A percentile compares a stretch with the other conserved stretches of the same genome.
phyloP scores from a whole-genome alignment of 1,284 basidiomycete genomes.

The Vanrija humicola region DNA sequence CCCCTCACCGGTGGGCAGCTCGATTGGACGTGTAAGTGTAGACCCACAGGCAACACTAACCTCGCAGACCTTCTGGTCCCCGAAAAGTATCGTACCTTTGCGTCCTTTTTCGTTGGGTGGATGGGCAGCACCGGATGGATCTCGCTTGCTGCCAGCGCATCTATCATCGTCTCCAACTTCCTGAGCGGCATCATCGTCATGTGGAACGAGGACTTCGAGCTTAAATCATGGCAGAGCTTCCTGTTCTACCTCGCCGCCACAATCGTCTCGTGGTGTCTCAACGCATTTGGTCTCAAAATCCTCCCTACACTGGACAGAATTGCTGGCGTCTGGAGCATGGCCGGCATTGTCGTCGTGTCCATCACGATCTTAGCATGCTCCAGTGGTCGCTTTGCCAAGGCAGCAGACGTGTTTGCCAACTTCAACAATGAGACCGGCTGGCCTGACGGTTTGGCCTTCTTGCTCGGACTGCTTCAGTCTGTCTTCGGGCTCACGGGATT shows the following conservation, averaged over 20 bases:
- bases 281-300: slow-evolving; percentile 31
- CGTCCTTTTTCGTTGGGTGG: slow-evolving; percentile 28
- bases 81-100: slow-evolving; percentile 6
- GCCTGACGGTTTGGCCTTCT: slow-evolving; percentile 49
- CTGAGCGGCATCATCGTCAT: slow-evolving; percentile 38
- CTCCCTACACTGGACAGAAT: slow-evolving; percentile 36
- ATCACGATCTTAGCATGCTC: slow-evolving; percentile 45
- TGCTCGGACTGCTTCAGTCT: slow-evolving; percentile 49
- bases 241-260: slow-evolving; percentile 27
- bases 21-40: slow-evolving; percentile 29
- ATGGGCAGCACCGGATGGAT: slow-evolving; percentile 22
- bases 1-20: slow-evolving; percentile 40
- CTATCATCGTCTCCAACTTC: slow-evolving; percentile 21
- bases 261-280: slow-evolving; percentile 24
- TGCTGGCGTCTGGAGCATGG: slow-evolving; percentile 38
- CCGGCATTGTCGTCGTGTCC: slow-evolving; percentile 43
- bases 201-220: slow-evolving; percentile 32
- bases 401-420: slow-evolving; percentile 45
- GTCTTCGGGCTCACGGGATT: slow-evolving; percentile 46
- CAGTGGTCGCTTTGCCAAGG: slow-evolving; percentile 39
- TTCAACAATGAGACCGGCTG: slow-evolving; percentile 50
- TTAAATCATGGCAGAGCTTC: slow-evolving; percentile 22
- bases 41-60: neutral
- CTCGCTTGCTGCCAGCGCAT: slow-evolving; percentile 21
- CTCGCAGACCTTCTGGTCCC: slow-evolving; percentile 25